A percentile compares a stretch with the other conserved stretches of the same genome.
These are phyloP conservation scores for Claviceps quebecensis DNA, from an alignment of 2,329 filamentous ascomycete species.

Conservation along the genomic window DNA sequence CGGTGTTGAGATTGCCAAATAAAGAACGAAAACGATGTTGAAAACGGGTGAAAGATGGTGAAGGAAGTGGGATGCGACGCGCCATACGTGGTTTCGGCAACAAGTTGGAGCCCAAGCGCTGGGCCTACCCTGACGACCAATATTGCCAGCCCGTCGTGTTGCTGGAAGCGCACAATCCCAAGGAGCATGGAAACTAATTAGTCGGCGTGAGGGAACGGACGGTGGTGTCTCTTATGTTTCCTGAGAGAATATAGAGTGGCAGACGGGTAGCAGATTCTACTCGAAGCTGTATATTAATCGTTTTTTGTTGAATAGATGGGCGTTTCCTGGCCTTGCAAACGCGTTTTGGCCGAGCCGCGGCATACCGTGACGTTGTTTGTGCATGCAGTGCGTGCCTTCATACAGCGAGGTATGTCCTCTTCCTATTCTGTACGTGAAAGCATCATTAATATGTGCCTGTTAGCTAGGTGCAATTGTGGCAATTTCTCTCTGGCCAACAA, in stretches of 20 bases:
- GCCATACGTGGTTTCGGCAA: neutral
- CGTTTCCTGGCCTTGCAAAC: neutral
- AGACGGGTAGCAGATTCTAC: conserved; percentile 9
- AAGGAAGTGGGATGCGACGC: neutral
- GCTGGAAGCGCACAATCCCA: conserved; percentile 1
- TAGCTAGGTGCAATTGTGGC: no score
- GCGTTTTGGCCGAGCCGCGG: neutral
- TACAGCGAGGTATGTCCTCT: no score
- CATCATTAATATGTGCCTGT: no score
- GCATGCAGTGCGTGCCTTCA: no score
- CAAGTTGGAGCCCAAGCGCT: conserved; percentile 8
- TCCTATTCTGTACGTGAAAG: no score
- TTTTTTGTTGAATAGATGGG: conserved; percentile 10
- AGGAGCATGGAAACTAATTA: neutral
- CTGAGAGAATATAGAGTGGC: conserved; percentile 12
- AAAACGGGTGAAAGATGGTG: neutral
- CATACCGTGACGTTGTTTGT: no score
- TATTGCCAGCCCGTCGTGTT: neutral
- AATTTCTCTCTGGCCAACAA: no score
- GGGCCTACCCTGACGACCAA: conserved; percentile 4
- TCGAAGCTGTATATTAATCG: conserved; percentile 19
- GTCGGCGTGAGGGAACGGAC: neutral
- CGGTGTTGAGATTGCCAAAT: conserved; percentile 14
- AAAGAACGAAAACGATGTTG: conserved; percentile 1
- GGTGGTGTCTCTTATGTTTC: conserved; percentile 8